Conservation (phyloP, 1,139 yeast genomes). For the Candida mesenterica region DNA sequence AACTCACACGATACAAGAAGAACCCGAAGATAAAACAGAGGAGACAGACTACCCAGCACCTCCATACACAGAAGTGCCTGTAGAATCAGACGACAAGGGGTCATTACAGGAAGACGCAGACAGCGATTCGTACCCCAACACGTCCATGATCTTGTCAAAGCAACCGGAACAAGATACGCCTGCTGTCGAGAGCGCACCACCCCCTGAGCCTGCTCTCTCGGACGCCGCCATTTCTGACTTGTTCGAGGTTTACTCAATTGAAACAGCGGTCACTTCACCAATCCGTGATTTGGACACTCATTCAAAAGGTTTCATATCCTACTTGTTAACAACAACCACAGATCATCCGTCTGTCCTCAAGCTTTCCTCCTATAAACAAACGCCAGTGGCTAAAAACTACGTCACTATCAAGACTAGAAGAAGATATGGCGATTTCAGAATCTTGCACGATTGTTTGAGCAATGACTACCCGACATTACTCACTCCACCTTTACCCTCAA, state of each 20-base stretch:
- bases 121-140: slow-evolving; percentile 6
- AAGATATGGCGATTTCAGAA: slow-evolving; percentile 79
- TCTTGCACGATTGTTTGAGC: slow-evolving; percentile 67
- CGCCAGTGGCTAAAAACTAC: slow-evolving; percentile 29
- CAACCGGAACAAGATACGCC: slow-evolving; percentile 4
- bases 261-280: slow-evolving; percentile 63
- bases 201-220: not conserved
- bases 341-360: slow-evolving; percentile 44
- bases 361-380: slow-evolving; percentile 19
- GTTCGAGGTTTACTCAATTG: slow-evolving; percentile 17
- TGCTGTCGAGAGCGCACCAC: slow-evolving; percentile 1
- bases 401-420: slow-evolving; percentile 60
- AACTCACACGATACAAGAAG: slow-evolving; percentile 4
- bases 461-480: slow-evolving; percentile 83
- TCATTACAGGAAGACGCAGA: slow-evolving; percentile 3
- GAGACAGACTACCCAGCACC: slow-evolving; percentile 9
- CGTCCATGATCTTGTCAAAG: slow-evolving; percentile 17
- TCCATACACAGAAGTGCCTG: slow-evolving; percentile 4
- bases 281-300: slow-evolving; percentile 74
- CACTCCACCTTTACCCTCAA: slow-evolving; percentile 93
- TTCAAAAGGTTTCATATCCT: slow-evolving; percentile 78
- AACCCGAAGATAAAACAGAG: slow-evolving; percentile 13
- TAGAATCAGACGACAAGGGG: slow-evolving; percentile 6
- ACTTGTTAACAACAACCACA: slow-evolving; percentile 66
- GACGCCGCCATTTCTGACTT: not conserved